These are phyloP conservation scores for Dryadomyces quercivorus DNA, from an alignment of 2,329 filamentous ascomycete species.

Conservation along the genomic window DNA sequence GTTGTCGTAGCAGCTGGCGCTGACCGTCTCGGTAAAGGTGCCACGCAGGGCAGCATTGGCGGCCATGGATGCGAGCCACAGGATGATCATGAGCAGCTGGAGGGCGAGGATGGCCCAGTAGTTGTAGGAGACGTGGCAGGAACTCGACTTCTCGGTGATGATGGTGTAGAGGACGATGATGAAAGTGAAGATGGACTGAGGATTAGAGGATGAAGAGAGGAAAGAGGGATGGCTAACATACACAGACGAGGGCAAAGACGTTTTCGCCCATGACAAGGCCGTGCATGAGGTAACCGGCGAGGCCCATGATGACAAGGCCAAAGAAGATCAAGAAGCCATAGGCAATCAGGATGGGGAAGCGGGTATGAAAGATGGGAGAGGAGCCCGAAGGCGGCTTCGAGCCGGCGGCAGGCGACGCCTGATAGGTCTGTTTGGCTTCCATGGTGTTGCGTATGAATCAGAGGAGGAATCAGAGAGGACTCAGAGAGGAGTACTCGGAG, in stretches of 20 bases:
- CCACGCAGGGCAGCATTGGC: slow-evolving; percentile 18
- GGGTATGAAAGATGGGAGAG: slow-evolving; percentile 15
- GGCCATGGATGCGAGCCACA: slow-evolving; percentile 22
- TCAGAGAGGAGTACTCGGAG: too few relatives aligned
- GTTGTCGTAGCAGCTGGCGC: slow-evolving; percentile 15
- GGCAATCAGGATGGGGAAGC: slow-evolving; percentile 15
- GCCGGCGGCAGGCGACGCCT: slow-evolving; percentile 7
- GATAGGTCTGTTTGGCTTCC: not conserved
- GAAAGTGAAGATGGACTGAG: slow-evolving; percentile 17
- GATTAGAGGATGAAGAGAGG: not conserved
- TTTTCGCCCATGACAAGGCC: slow-evolving; percentile 14
- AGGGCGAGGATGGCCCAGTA: slow-evolving; percentile 21
- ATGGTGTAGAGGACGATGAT: slow-evolving; percentile 16
- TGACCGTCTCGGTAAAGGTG: slow-evolving; percentile 13
- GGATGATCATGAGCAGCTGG: slow-evolving; percentile 19
- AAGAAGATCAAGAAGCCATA: slow-evolving; percentile 19
- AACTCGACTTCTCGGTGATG: slow-evolving; percentile 16
- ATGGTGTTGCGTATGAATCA: not conserved
- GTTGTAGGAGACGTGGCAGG: slow-evolving; percentile 17
- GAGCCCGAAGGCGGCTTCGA: slow-evolving; percentile 6
- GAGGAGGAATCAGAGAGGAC: too few relatives aligned
- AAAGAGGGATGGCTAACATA: slow-evolving; percentile 9
- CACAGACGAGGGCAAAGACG: slow-evolving; percentile 18
- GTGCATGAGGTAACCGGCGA: slow-evolving; percentile 19
- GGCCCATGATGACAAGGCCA: slow-evolving; percentile 14